Evolutionary conservation across 2,329 filamentous ascomycete species (phyloP).

Genomic region (Macroventuria anomochaeta): DNA sequence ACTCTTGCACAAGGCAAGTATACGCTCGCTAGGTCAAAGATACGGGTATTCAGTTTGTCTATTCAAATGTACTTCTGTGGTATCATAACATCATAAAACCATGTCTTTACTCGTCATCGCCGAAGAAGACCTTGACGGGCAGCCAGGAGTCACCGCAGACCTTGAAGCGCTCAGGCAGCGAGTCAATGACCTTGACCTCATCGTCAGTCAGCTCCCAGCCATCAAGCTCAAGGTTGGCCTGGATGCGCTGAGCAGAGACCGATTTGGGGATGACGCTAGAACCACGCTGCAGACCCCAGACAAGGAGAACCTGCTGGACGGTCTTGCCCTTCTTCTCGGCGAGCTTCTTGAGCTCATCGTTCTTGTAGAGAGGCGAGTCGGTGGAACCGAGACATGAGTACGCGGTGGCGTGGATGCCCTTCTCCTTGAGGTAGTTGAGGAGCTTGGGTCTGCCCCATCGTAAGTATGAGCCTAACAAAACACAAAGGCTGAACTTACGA

Average conservation of each 20-base stretch:
- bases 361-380: conserved; percentile 72
- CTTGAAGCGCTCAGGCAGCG: conserved; percentile 75
- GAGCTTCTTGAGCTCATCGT: conserved; percentile 66
- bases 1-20: neutral
- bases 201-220: conserved; percentile 76
- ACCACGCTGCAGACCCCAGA: conserved; percentile 82
- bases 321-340: conserved; percentile 71
- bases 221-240: conserved; percentile 75
- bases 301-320: conserved; percentile 76
- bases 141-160: conserved; percentile 74
- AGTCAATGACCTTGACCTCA: conserved; percentile 72
- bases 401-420: conserved; percentile 76
- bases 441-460: conserved; percentile 65
- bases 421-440: conserved; percentile 72
- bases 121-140: conserved; percentile 81
- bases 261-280: conserved; percentile 88
- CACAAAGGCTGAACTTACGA: conserved; percentile 52
- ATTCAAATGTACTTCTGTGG: conserved; percentile 10
- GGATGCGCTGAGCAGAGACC: conserved; percentile 74
- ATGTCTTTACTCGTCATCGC: conserved; percentile 71
- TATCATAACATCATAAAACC: conserved; percentile 22
- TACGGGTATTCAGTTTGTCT: neutral
- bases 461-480: conserved; percentile 10
- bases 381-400: conserved; percentile 77
- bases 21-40: neutral